Percentiles rank a stretch among this genome's conserved stretches.
Evolutionary conservation across 2,329 filamentous ascomycete genomes (phyloP).

Genomic region (Colletotrichum caudatum): DNA sequence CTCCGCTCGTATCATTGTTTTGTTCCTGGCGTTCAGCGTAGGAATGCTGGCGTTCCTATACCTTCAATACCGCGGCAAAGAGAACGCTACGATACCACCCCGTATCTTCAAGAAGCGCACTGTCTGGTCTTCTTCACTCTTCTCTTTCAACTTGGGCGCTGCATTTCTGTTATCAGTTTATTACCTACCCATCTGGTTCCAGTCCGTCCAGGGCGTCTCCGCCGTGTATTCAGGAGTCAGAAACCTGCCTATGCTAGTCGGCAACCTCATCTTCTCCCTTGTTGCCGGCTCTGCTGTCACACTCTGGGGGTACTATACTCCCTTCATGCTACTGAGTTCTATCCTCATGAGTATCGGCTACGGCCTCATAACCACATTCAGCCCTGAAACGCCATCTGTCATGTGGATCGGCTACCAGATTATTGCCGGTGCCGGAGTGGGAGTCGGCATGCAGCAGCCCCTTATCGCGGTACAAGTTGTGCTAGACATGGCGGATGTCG

Average conservation of each 20-base stretch:
- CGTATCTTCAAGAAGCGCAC: constrained; percentile 56
- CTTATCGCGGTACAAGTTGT: constrained; percentile 61
- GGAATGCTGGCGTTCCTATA: constrained; percentile 52
- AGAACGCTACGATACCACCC: constrained; percentile 58
- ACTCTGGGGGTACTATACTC: constrained; percentile 58
- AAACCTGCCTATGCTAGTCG: constrained; percentile 56
- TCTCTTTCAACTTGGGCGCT: constrained; percentile 55
- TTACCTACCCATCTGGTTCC: constrained; percentile 61
- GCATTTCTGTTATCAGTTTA: constrained; percentile 50
- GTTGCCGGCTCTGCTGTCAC: constrained; percentile 52
- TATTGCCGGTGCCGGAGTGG: constrained; percentile 57
- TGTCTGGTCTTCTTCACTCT: constrained; percentile 52
- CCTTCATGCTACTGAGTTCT: constrained; percentile 55
- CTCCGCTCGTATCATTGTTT: constrained; percentile 60
- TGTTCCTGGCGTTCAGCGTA: constrained; percentile 61
- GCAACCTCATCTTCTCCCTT: constrained; percentile 52
- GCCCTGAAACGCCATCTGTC: constrained; percentile 48
- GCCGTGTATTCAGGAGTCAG: constrained; percentile 56
- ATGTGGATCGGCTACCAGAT: constrained; percentile 61
- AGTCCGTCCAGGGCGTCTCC: constrained; percentile 56
- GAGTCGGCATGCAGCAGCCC: constrained; percentile 58
- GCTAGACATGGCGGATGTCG: constrained; percentile 56
- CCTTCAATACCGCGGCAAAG: constrained; percentile 54
- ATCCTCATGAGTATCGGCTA: constrained; percentile 52
- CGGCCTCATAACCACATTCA: constrained; percentile 58